Evolutionary conservation across 768 basidiomycete genomes (phyloP).

Genomic region (Pluteus cervinus): DNA sequence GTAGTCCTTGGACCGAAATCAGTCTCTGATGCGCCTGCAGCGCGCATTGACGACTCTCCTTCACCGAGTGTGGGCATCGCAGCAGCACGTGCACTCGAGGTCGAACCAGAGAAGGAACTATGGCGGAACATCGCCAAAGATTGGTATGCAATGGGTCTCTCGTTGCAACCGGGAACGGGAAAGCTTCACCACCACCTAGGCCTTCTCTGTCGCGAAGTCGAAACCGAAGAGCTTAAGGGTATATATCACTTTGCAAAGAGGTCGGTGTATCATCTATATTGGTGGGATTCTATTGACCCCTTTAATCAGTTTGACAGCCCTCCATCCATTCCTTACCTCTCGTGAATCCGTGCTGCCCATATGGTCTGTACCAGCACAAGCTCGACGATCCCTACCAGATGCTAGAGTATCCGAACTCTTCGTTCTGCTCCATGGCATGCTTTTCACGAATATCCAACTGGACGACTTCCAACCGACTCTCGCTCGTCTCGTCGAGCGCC

Average conservation of each 20-base stretch:
- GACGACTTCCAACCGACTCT: slow-evolving; percentile 84
- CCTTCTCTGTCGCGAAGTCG: slow-evolving; percentile 76
- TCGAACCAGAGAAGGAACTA: slow-evolving; percentile 87
- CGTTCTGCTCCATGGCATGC: slow-evolving; percentile 91
- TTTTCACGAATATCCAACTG: slow-evolving; percentile 92
- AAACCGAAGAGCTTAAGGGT: slow-evolving; percentile 74
- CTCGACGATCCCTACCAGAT: slow-evolving; percentile 71
- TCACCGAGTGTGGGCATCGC: slow-evolving; percentile 79
- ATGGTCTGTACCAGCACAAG: slow-evolving; percentile 76
- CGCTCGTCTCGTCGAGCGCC: slow-evolving; percentile 80
- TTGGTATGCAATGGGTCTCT: slow-evolving; percentile 88
- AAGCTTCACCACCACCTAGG: slow-evolving; percentile 94
- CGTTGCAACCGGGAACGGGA: slow-evolving; percentile 89
- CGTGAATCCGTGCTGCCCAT: slow-evolving; percentile 85
- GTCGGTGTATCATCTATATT: slow-evolving; percentile 35
- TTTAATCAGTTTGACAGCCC: slow-evolving; percentile 77
- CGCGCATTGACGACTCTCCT: slow-evolving; percentile 58
- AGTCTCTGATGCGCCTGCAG: slow-evolving; percentile 42
- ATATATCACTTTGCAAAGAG: slow-evolving; percentile 96
- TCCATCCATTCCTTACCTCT: slow-evolving; percentile 82
- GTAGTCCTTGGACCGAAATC: slow-evolving; percentile 27
- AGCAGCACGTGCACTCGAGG: slow-evolving; percentile 74
- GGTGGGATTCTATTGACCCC: slow-evolving; percentile 1
- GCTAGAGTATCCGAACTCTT: slow-evolving; percentile 74
- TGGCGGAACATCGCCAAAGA: slow-evolving; percentile 88